These are phyloP conservation scores for Penicillium sp. DNA, from an alignment of 2,329 filamentous ascomycete genomes.

Conservation along the genomic window DNA sequence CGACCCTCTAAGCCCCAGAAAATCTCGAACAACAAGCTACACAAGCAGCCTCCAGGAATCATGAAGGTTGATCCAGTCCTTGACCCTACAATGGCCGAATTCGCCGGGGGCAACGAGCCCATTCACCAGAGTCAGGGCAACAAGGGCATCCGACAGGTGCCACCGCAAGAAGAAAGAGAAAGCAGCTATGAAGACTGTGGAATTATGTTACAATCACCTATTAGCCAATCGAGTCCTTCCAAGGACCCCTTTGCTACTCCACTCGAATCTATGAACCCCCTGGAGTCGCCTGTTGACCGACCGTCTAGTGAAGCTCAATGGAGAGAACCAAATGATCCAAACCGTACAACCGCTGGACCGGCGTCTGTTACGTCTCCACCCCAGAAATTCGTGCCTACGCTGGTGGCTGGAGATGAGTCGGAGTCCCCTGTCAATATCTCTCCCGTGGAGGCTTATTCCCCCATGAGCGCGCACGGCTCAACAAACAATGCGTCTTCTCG, in stretches of 20 bases:
- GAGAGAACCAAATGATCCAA: slow-evolving; percentile 12
- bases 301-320: slow-evolving; percentile 22
- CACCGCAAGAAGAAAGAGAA: slow-evolving; percentile 29
- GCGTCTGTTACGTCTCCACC: slow-evolving; percentile 30
- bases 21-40: slow-evolving; percentile 61
- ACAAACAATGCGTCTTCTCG: slow-evolving; percentile 70
- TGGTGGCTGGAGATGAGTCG: slow-evolving; percentile 43
- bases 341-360: slow-evolving; percentile 25
- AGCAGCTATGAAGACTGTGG: slow-evolving; percentile 20
- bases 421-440: slow-evolving; percentile 69
- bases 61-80: slow-evolving; percentile 42
- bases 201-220: slow-evolving; percentile 21
- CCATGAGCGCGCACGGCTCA: slow-evolving; percentile 59
- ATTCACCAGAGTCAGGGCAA: slow-evolving; percentile 15
- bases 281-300: slow-evolving; percentile 25
- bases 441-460: slow-evolving; percentile 46
- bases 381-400: slow-evolving; percentile 27
- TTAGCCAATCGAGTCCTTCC: slow-evolving; percentile 20
- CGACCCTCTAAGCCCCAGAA: slow-evolving; percentile 48
- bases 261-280: slow-evolving; percentile 11
- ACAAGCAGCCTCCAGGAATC: slow-evolving; percentile 60
- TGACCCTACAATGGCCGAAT: slow-evolving; percentile 26
- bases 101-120: slow-evolving; percentile 20
- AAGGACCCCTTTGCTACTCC: slow-evolving; percentile 26
- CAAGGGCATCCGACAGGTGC: slow-evolving; percentile 36